Base-by-base conservation (phyloP, 23 red algal genomes). In the Gracilariopsis chorda region DNA sequence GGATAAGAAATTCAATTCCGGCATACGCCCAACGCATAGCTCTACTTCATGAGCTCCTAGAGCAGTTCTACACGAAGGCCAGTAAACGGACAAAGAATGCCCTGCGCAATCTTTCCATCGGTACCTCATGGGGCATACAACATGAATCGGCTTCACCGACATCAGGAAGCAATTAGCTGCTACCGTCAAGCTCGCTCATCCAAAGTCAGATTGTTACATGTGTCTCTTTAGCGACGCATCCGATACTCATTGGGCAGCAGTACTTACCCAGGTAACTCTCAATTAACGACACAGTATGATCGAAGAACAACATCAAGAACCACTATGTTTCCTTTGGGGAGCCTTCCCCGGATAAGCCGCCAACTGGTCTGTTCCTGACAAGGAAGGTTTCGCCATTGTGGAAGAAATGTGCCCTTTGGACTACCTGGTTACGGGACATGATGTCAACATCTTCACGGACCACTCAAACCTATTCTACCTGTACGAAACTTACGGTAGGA, bases 351-450 rank as follows among this genome's bases (percentile, higher is more conserved):
- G 42, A 48, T 63, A 51, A 84, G 55, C 51, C 25, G 36, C 34
- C 2, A 84, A 84, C 53, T 84, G 80, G 80, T 45, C 56, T 2
- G 80, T 84, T 5, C 60, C 36, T 1, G 80, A 84, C 21, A 84
- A 84, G 29, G 80, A 84, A 59, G 43, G 33, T 1, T 84, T 41
- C 55, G 53, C 51, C 6, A 67, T 84, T 2, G 80, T 84, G n/a
- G 53, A 84, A 68, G 35, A 1, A 59, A 84, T 84, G 52, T 65
- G 30, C 47, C 35, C 1, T 20, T 39, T 84, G 1, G 80, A 84
- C 36, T 68, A 63, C 51, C 34, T 84, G 20, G 80, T 85, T 2
- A 12, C 6, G n/a, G 80, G 80, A 27, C 53, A 20, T 30, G 55
- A 63, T 12, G 70, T 77, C 2, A 77, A 2, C 7, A 46, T 77